These are phyloP conservation scores for Heliocybe sulcata DNA, from an alignment of 1,284 basidiomycete species.

Conservation along the genomic window DNA sequence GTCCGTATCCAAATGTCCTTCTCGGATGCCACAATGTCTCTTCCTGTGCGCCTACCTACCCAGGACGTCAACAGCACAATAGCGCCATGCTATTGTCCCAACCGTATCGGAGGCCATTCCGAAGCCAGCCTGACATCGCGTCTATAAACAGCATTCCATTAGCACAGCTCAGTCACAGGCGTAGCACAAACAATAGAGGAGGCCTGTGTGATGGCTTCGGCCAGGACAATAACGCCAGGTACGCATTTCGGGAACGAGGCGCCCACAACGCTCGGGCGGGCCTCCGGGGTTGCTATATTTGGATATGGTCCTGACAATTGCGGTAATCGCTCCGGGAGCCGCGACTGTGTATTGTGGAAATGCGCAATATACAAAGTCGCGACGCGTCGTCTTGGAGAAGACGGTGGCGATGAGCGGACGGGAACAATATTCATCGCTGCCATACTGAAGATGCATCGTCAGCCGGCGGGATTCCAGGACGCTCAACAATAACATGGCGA, in stretches of 20 bases:
- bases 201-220: neutral
- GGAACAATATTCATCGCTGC: no score
- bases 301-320: neutral
- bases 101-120: neutral
- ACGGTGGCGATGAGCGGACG: no score
- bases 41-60: neutral
- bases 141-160: neutral
- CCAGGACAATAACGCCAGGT: neutral
- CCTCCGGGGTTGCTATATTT: neutral
- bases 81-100: neutral
- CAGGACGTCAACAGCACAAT: neutral
- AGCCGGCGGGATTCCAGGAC: no score
- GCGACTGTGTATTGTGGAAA: neutral
- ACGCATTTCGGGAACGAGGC: neutral
- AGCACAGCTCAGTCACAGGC: neutral
- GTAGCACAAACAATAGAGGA: neutral
- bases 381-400: no score
- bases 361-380: no score
- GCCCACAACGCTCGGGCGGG: neutral
- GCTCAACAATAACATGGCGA: no score
- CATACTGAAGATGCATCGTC: no score
- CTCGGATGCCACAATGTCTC: no score
- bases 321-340: neutral
- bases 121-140: neutral
- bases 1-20: neutral